Base-by-base conservation (phyloP, 169 alveolate species). In the Cryptosporidium sp. region DNA sequence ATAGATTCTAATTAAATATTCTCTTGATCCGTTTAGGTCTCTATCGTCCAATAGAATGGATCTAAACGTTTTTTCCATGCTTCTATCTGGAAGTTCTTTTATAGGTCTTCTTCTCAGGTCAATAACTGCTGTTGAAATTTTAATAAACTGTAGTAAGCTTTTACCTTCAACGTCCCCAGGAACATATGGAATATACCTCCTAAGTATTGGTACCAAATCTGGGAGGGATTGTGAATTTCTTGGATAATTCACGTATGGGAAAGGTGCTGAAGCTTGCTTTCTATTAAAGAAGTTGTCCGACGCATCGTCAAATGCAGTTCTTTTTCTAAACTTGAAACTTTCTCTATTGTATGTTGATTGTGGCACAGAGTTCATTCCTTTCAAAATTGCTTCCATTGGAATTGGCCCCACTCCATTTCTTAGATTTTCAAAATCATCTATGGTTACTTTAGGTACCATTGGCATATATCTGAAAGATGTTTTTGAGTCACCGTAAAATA, bases 131-230 rank as follows among this genome's bases (percentile, higher is more conserved):
- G 89, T 80, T 29, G 75, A 12, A 35, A 62, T 80, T 43, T 80
- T 80, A 29, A 80, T 67, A 41, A 80, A 62, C 67, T 80, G 69
- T 2, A 80, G 70, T 8, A 65, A 35, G n/a, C 75, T 80, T 61
- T 65, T 59, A 1, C 89, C 69, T 65, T 80, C 89, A 4, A 80
- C 74, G 21, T 80, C 89, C 3, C 89, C 89, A 26, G 89, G 89
- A 33, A 58, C 18, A 80, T 31, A 80, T 16, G 75, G 89, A 62
- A 80, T 33, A 5, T 37, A 26, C 29, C 74, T 59, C 41, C 89
- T 80, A 31, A 80, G 50, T 35, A 80, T 37, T 23, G 89, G 89
- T 43, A 62, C 52, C 26, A 80, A 37, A 0, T 45, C 84, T 31
- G 29, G 26, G 10, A 21, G n/a, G 16, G 43, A 18, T 29, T 21